Percentiles rank a stretch among this genome's conserved stretches.
These are phyloP conservation scores for Orbilia blumenaviensis DNA, from an alignment of 2,329 filamentous ascomycete species.

Conservation along the genomic window DNA sequence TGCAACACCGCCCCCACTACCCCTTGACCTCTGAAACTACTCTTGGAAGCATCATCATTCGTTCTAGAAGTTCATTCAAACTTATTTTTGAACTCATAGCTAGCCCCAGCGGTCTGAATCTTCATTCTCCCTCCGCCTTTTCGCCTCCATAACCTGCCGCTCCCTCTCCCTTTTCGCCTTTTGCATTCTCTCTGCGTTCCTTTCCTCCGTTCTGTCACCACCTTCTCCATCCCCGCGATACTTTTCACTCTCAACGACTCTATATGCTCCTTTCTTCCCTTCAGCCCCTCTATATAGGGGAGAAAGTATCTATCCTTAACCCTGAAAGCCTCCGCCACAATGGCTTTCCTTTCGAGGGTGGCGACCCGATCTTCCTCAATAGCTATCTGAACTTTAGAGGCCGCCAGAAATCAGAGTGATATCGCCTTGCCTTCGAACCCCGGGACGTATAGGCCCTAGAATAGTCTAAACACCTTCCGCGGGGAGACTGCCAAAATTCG, in stretches of 20 bases:
- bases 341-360: background rate
- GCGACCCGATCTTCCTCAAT: background rate
- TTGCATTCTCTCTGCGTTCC: background rate
- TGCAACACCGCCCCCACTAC: too few species aligned
- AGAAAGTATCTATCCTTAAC: conserved; percentile 25
- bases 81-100: too few species aligned
- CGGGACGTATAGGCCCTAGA: conserved; percentile 12
- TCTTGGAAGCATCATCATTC: too few species aligned
- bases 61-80: too few species aligned
- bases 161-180: background rate
- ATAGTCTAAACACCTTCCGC: background rate
- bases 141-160: background rate
- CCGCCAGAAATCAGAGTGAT: background rate
- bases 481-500: background rate
- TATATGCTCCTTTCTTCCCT: conserved; percentile 1
- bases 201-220: background rate
- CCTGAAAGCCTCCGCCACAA: conserved; percentile 25
- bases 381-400: background rate
- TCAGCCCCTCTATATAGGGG: conserved; percentile 10
- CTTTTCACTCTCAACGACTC: background rate
- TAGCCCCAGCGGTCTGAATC: too few species aligned
- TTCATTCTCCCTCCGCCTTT: background rate
- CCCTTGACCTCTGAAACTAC: too few species aligned
- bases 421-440: conserved; percentile 34
- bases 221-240: background rate